Base-by-base conservation (phyloP, 352 stramenopile species). In the Hyaloperonospora arabidopsidis region DNA sequence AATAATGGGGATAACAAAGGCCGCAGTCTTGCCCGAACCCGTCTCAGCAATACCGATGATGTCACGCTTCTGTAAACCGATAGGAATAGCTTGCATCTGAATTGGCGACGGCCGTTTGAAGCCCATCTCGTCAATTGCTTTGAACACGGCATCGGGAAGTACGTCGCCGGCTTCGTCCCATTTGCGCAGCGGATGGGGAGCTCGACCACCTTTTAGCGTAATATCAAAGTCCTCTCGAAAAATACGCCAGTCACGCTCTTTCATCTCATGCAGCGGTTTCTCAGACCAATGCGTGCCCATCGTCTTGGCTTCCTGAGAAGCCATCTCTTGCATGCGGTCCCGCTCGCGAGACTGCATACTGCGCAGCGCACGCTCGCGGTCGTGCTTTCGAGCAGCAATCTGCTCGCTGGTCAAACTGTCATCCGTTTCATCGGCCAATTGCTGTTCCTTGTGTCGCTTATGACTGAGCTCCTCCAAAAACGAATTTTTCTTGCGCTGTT, bases 211-310 rank as follows among this genome's bases (percentile, higher is more conserved):
- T 25, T 88, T 87, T 21, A 98, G 87, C 3, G 88, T 87, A 63
- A 99, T 99, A 63, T 99, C 95, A 65, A 98, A 99, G 70, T 99
- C 97, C 70, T 99, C 97, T 19, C 96, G 85, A 65, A 99, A 97
- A 62, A 99, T 99, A 55, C 97, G 84, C 97, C 97, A 99, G 82
- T 99, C 97, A 17, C 97, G 87, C 38, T 91, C 70, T 28, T 89
- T 97, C 96, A 99, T 99, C 8, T 96, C 85, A 18, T 69, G 67
- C 22, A 98, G 65, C 36, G 74, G 61, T 75, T 98, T 98, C 49
- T 98, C 94, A 15, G 78, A 95, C 84, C 96, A 97, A 63, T 98
- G 93, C 21, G 68, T 80, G 28, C 80, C 80, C 66, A 83, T 89
- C 1, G 77, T 80, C 55, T 90, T 70, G 1, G 79, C 80, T 48